Conservation (phyloP, 352 stramenopile genomes). For the Phytophthora gonapodyides region DNA sequence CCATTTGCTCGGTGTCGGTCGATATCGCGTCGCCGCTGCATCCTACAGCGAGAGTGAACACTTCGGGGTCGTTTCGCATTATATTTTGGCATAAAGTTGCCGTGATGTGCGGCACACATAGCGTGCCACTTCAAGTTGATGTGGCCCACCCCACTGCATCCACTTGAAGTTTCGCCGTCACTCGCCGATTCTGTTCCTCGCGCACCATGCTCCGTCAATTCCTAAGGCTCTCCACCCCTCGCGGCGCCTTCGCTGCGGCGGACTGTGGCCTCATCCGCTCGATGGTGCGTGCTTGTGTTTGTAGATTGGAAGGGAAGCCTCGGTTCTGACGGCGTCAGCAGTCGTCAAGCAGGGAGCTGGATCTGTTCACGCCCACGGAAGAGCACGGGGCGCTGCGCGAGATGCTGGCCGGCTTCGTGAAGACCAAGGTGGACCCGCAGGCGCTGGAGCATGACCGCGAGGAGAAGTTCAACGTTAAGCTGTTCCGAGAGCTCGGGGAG, state of each 20-base stretch:
- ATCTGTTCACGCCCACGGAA: conserved; percentile 89
- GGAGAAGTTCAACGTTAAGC: conserved; percentile 97
- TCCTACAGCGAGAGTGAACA: conserved; percentile 20
- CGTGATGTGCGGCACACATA: too few relatives aligned
- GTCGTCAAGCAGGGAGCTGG: conserved; percentile 43
- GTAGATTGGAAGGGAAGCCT: neutral
- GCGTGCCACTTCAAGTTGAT: conserved; percentile 33
- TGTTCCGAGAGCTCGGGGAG: conserved; percentile 96
- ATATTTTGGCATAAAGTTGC: conserved; percentile 10
- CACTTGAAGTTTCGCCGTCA: conserved; percentile 38
- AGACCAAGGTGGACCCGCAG: conserved; percentile 97
- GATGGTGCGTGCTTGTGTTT: conserved; percentile 27
- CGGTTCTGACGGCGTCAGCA: conserved; percentile 16
- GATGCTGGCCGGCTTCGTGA: conserved; percentile 94
- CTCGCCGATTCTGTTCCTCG: conserved; percentile 11
- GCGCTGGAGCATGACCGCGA: conserved; percentile 94
- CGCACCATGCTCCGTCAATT: conserved; percentile 35
- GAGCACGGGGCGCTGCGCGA: conserved; percentile 91
- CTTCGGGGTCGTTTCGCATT: conserved; percentile 24
- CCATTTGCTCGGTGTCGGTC: conserved; percentile 9
- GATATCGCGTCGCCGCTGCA: conserved; percentile 26
- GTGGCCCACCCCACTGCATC: conserved; percentile 20
- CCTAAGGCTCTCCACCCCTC: conserved; percentile 28
- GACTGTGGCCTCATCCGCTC: conserved; percentile 17
- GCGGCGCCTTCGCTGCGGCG: conserved; percentile 12